Base-by-base conservation (phyloP, 169 alveolate species). In the Eimeria falciformis region DNA sequence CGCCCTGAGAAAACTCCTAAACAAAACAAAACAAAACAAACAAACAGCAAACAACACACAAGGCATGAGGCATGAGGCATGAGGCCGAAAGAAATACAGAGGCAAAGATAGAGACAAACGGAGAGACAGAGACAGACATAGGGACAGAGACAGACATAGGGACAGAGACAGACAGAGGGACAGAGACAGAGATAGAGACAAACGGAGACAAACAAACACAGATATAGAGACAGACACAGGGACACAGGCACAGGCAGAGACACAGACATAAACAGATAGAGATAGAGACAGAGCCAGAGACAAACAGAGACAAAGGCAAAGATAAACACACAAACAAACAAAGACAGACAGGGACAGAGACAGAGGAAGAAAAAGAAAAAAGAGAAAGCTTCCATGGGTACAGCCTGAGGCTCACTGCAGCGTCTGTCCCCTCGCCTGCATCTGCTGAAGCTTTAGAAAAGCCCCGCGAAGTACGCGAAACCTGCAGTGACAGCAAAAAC, bases 381-480 rank as follows among this genome's bases (percentile, higher is more conserved):
- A 33, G 40, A 33, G 40, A 21, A 12, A 53, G n/a, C 65, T 12
- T 21, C 1, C 65, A 53, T 12, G 17, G 21, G 23, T 7, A 6
- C 14, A 68, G 79, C 23, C 47, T 29, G 73, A 14, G 27, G 66
- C 84, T 73, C 27, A 73, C 84, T 62, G 84, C 84, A 73, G 37
- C 27, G 55, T 73, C 65, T 27, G 84, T 25, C 84, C 84, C 45
- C 62, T 43, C 33, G 2, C 58, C 55, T 73, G 84, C 84, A 73
- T 21, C 84, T 73, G 84, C 84, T 37, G 84, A 33, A 73, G 0
- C 27, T 43, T 73, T 0, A 21, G 37, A 3, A 73, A 73, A 5
- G 84, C 84, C 14, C 29, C 84, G 27, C 84, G 84, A 5, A 62
- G 75, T 40, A 21, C 18, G 11, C 75, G 75, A 25, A 62, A 62